A percentile compares a stretch with the other conserved stretches of the same genome.
These are phyloP conservation scores for Elsinoe perseae DNA, from an alignment of 2,329 filamentous ascomycete species.

Conservation along the genomic window DNA sequence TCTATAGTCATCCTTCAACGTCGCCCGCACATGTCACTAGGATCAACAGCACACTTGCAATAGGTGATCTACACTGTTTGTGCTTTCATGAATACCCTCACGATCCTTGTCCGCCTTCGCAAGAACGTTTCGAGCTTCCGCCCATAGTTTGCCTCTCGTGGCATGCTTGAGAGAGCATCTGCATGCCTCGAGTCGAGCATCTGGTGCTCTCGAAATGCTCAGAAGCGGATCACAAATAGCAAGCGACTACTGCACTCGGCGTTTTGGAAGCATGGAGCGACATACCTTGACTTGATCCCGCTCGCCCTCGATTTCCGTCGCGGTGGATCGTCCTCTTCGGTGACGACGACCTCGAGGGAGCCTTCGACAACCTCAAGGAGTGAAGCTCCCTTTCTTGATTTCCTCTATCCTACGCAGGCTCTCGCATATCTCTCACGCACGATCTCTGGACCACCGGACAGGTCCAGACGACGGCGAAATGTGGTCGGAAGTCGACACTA, in stretches of 20 bases:
- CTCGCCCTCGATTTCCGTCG: conserved; percentile 20
- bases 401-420: conserved; percentile 41
- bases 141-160: conserved; percentile 24
- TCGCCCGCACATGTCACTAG: background rate
- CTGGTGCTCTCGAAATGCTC: conserved; percentile 41
- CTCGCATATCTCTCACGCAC: conserved; percentile 26
- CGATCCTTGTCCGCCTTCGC: background rate
- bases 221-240: conserved; percentile 32
- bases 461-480: background rate
- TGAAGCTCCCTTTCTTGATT: conserved; percentile 35
- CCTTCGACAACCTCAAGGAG: conserved; percentile 14
- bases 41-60: background rate
- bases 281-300: conserved; percentile 36
- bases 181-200: conserved; percentile 52
- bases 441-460: background rate
- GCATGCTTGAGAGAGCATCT: conserved; percentile 54
- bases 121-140: background rate
- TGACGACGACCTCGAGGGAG: background rate
- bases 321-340: background rate
- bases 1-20: background rate
- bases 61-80: background rate
- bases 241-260: conserved; percentile 46
- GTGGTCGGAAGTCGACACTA: conserved; percentile 5
- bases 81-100: background rate
- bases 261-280: conserved; percentile 50